phyloP scores from a whole-genome alignment of 2,329 filamentous ascomycete species.

The Stagonosporopsis chrysanthemi region DNA sequence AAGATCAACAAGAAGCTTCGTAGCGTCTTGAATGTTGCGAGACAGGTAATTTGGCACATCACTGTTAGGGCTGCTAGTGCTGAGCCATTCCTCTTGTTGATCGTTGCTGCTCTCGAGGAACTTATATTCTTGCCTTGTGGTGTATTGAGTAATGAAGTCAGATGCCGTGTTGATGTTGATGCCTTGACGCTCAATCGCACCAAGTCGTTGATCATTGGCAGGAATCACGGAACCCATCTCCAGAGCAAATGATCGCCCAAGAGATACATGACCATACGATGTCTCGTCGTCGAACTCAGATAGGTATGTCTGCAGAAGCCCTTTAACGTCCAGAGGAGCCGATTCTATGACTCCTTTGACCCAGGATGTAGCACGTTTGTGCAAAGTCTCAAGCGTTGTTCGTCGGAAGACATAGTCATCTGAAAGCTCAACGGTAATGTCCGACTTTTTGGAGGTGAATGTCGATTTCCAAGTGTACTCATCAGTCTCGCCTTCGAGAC shows the following conservation, averaged over 20 bases:
- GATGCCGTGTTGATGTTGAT: slow-evolving; percentile 88
- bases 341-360: slow-evolving; percentile 80
- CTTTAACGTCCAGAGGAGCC: slow-evolving; percentile 92
- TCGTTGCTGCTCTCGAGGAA: slow-evolving; percentile 79
- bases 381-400: slow-evolving; percentile 77
- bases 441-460: slow-evolving; percentile 78
- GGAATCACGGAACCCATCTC: slow-evolving; percentile 92
- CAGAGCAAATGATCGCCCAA: slow-evolving; percentile 91
- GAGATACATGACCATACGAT: slow-evolving; percentile 86
- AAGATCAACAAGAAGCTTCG: slow-evolving; percentile 72
- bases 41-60: slow-evolving; percentile 33
- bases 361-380: slow-evolving; percentile 81
- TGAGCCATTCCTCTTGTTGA: slow-evolving; percentile 67
- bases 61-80: slow-evolving; percentile 54
- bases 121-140: slow-evolving; percentile 92
- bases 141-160: slow-evolving; percentile 97
- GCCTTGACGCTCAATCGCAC: slow-evolving; percentile 77
- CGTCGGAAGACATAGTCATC: slow-evolving; percentile 88
- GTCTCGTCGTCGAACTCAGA: slow-evolving; percentile 94
- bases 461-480: slow-evolving; percentile 86
- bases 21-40: slow-evolving; percentile 60
- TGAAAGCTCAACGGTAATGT: slow-evolving; percentile 87
- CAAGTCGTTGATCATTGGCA: slow-evolving; percentile 82
- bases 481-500: slow-evolving; percentile 91
- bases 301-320: slow-evolving; percentile 91